Percentiles rank a stretch among this genome's conserved stretches.
Evolutionary conservation across 2,329 filamentous ascomycete species (phyloP).

Genomic region (Sporothrix brunneoviolacea): DNA sequence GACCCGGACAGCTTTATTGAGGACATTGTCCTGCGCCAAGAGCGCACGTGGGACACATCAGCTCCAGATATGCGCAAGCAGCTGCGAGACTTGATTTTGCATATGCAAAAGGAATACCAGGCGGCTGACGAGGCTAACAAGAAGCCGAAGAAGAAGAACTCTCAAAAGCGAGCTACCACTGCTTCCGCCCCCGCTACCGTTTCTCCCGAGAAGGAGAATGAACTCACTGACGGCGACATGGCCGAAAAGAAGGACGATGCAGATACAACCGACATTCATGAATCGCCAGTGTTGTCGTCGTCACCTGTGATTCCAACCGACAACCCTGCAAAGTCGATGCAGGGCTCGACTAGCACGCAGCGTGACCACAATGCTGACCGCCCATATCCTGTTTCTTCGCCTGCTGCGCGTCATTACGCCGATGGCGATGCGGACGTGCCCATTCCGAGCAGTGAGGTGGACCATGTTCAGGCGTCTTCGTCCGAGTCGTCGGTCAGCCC

Average conservation of each 20-base stretch:
- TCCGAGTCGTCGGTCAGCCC: not conserved
- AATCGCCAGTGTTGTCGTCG: not conserved
- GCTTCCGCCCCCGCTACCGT: not conserved
- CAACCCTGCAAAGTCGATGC: too few species aligned
- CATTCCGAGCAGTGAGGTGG: not conserved
- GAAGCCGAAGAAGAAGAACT: conserved; percentile 18
- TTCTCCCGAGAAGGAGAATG: not conserved
- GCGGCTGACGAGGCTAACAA: conserved; percentile 32
- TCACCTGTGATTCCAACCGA: not conserved
- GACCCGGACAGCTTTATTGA: conserved; percentile 64
- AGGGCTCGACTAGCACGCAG: too few species aligned
- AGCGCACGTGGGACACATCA: conserved; percentile 46
- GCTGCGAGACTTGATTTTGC: conserved; percentile 60
- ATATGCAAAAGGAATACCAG: conserved; percentile 54
- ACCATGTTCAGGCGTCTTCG: not conserved
- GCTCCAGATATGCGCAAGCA: conserved; percentile 53
- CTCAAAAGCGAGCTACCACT: not conserved
- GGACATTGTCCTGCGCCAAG: conserved; percentile 57
- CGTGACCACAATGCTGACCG: too few species aligned
- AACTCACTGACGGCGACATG: not conserved
- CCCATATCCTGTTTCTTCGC: too few species aligned
- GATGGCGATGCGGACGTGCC: not conserved
- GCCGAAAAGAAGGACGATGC: not conserved
- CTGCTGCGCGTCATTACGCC: too few species aligned
- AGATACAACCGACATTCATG: not conserved